Evolutionary conservation across 176 grass and related monocot genomes (phyloP), one percentile per base, ranked within the genome.

Genomic region (Carex littledalei): DNA sequence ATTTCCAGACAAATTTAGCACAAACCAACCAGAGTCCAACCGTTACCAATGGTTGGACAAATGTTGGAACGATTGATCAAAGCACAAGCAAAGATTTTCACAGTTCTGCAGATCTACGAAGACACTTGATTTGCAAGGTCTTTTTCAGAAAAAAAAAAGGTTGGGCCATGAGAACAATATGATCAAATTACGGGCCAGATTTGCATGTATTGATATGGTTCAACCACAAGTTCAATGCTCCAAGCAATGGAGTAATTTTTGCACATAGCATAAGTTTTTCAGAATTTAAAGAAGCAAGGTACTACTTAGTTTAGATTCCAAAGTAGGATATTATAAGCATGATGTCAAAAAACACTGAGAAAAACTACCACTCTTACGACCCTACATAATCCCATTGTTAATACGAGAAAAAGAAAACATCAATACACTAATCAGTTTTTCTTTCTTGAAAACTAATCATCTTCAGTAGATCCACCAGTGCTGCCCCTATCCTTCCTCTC

Each of bases 401-500:
- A 69, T 45, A 15, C 22, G 31, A 6, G 62, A 47, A 67, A 67
- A 68, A 31, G 6, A 82, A 20, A 62, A 62, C 58, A 72, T 72
- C 52, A 76, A 78, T 82, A 56, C 14, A 57, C 24, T 43, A 32
- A 50, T 45, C 79, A 24, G 81, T 58, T 37, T 31, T 17, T 35
- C 12, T 7, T 6, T 18, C 81, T 65, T 68, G 54, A 71, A 59
- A 52, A 74, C 67, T 63, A 18, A 9, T 59, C 55, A 41, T 50
- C 67, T 61, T 37, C 35, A 74, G 67, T 85, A 54, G 55, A 6
- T 81, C 53, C 80, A 77, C 50, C 35, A 61, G 86, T 66, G 50
- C 84, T 74, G 22, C 88, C 86, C 64, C 78, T 89, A 84, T 91
- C 87, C 82, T 88, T 91, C 84, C 69, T 88, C 56, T 93, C 90